Evolutionary conservation across 345 rosid species (phyloP).

Genomic region (Aurinia saxatilis): DNA sequence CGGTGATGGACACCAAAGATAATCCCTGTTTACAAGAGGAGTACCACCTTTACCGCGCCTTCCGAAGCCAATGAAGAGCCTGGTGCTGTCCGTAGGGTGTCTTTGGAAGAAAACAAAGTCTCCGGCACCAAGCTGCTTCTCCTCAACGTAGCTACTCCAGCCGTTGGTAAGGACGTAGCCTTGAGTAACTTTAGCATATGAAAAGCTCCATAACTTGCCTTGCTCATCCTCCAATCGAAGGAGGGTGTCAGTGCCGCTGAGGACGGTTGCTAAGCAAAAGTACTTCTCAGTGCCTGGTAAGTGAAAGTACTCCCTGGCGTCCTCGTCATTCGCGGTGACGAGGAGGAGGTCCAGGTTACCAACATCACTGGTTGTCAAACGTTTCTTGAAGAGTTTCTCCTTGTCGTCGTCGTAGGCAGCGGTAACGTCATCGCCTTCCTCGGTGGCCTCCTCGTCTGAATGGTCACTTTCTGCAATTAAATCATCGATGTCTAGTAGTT

Average conservation of each 20-base stretch:
- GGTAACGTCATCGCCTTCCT: no score
- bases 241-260: conserved; percentile 26
- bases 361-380: conserved; percentile 62
- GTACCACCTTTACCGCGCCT: neutral
- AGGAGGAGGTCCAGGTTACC: conserved; percentile 62
- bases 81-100: conserved; percentile 23
- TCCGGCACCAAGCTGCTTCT: conserved; percentile 54
- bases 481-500: no score
- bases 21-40: no score
- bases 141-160: conserved; percentile 66
- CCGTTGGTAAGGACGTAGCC: conserved; percentile 60
- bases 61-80: conserved; percentile 56
- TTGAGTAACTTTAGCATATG: conserved; percentile 53
- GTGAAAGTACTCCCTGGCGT: no score
- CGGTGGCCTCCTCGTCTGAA: no score
- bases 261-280: conserved; percentile 35
- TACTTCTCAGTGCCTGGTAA: conserved; percentile 56
- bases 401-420: no score
- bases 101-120: conserved; percentile 53
- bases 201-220: conserved; percentile 57
- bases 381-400: conserved; percentile 73
- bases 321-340: conserved; percentile 59
- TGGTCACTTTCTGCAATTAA: no score
- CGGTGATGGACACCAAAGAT: no score
- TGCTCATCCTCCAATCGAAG: conserved; percentile 66